These are phyloP conservation scores for Septoria petroselini DNA, from an alignment of 2,329 filamentous ascomycete genomes.

Conservation along the genomic window DNA sequence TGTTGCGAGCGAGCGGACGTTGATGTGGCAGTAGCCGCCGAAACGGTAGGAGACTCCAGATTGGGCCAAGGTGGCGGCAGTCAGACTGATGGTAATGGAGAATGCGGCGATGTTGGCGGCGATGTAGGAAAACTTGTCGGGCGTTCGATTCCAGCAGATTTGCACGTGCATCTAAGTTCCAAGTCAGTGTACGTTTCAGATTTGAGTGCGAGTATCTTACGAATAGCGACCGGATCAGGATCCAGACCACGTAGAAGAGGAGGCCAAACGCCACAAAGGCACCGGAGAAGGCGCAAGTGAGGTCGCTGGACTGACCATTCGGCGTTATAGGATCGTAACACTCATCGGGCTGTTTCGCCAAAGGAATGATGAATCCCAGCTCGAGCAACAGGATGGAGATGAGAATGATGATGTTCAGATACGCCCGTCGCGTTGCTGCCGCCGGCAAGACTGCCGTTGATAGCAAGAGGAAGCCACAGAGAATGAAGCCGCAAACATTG, in stretches of 20 bases:
- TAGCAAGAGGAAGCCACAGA: conserved; percentile 69
- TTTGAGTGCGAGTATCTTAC: no score
- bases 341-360: conserved; percentile 68
- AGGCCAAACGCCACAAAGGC: conserved; percentile 74
- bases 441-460: conserved; percentile 75
- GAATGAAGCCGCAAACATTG: conserved; percentile 65
- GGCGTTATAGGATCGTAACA: conserved; percentile 84
- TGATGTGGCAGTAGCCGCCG: conserved; percentile 86
- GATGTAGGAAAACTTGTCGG: conserved; percentile 34
- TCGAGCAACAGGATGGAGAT: conserved; percentile 69
- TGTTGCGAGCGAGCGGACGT: conserved; percentile 47
- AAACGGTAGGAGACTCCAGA: conserved; percentile 55
- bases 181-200: no score
- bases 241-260: conserved; percentile 75
- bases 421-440: conserved; percentile 79
- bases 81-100: conserved; percentile 34
- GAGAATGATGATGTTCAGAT: conserved; percentile 76
- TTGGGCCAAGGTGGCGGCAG: conserved; percentile 44
- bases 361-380: conserved; percentile 79
- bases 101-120: conserved; percentile 36
- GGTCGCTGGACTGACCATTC: conserved; percentile 70
- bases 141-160: conserved; percentile 40
- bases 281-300: conserved; percentile 76
- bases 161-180: conserved; percentile 36
- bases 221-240: conserved; percentile 54